Evolutionary conservation across 2,329 filamentous ascomycete genomes (phyloP), one percentile per base, ranked within the genome.

Genomic region (Arthroderma uncinatum): DNA sequence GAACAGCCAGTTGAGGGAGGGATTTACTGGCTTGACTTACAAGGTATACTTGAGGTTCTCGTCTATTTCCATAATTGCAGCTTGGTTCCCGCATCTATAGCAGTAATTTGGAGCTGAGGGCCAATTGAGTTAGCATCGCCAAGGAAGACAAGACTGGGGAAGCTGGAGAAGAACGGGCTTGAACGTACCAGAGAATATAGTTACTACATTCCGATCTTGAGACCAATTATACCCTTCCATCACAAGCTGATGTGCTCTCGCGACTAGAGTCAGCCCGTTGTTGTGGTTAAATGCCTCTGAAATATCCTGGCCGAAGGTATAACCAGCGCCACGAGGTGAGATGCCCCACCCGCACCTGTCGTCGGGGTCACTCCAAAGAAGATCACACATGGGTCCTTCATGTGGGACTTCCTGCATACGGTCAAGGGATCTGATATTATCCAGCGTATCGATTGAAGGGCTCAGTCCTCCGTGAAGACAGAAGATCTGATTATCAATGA

Each of bases 11-110:
- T 42, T 39, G 50, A 21, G 25, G 57, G 8, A 36, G 4, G 10
- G 12, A 12, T 36, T 36, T 53, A 23, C 30, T 19, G 48, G 30
- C 34, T 9, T 44, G 33, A 84, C 90, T 74, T 82, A 96, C 92
- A 98, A 97, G 69, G 93, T 97, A 76, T 97, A 98, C 79, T 98
- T 97, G 71, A 98, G 78, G 73, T 97, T 91, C 77, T 98, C 93
- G 64, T 97, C 93, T 73, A 98, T 98, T 76, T 97, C 93, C 93
- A 98, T 98, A 73, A 98, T 97, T n/a, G 93, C 93, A 58, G 93
- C 93, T 76, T 97, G 93, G 74, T 98, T 98, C 68, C 93, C 93
- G 69, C 92, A 98, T 72, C 92, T 83, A 79, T 98, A 97, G 78
- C 92, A 97, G 79, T 97, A 97, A 73, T 92, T 92, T 60, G 87